These are phyloP conservation scores for Niebla homalea DNA, from an alignment of 495 filamentous ascomycete species.

Conservation along the genomic window DNA sequence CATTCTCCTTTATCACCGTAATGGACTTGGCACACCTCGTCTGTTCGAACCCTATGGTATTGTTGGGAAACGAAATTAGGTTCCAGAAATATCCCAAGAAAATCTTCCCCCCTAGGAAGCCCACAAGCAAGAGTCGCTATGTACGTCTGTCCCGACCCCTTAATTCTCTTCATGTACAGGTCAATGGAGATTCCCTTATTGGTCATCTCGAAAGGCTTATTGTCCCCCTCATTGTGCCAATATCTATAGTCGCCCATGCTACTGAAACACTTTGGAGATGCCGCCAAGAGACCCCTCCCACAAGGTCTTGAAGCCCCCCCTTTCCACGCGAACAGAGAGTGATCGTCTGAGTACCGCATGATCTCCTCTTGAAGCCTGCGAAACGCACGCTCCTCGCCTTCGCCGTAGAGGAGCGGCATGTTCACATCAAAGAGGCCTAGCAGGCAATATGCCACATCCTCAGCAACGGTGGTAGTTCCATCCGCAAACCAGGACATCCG, in stretches of 20 bases:
- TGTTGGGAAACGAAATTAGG: too few relatives aligned
- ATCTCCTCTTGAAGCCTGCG: constrained; percentile 21
- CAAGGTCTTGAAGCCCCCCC: not conserved
- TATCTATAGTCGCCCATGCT: not conserved
- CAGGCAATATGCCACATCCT: constrained; percentile 10
- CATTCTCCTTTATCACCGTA: too few relatives aligned
- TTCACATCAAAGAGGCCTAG: constrained; percentile 11
- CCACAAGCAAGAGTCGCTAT: too few relatives aligned
- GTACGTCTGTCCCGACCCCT: not conserved
- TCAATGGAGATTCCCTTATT: constrained; percentile 1
- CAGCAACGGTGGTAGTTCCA: not conserved
- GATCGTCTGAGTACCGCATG: constrained; percentile 16
- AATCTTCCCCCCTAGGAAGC: too few relatives aligned
- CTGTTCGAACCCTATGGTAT: too few relatives aligned
- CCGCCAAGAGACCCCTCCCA: not conserved
- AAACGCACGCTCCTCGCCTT: constrained; percentile 15
- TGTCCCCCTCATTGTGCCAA: not conserved
- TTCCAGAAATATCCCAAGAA: too few relatives aligned
- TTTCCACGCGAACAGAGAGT: constrained; percentile 2
- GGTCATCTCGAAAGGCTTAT: constrained; percentile 1
- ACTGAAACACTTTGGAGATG: not conserved
- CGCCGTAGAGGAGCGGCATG: constrained; percentile 16
- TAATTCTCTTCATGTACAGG: too few relatives aligned
- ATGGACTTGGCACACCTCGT: too few relatives aligned
- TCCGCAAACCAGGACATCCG: constrained; percentile 3